Evolutionary conservation across 176 grass and related monocot genomes (phyloP), one percentile per base, ranked within the genome.

Genomic region (Triticum timopheevii): DNA sequence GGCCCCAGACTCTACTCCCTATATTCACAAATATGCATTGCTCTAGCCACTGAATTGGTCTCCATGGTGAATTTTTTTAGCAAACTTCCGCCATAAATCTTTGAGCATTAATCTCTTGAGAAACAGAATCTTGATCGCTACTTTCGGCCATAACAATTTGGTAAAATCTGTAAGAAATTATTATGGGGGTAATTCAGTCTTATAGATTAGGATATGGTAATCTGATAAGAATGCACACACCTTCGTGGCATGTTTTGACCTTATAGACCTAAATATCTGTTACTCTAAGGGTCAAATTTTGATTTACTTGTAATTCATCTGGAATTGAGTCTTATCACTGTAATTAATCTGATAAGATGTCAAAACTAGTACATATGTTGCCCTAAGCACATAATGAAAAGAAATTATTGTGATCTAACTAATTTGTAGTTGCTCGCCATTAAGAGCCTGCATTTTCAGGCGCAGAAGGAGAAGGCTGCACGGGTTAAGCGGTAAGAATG

Each of bases 381-480:
- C 64, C 40, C 40, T 78, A 69, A 25, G 13, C 34, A 20, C 71
- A 42, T 65, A 23, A 33, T 74, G 31, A 13, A 4, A 4, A 45
- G 40, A 47, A 19, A 74, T 76, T 22, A 23, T 12, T 67, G 22
- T 76, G 42, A 27, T 86, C 40, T 1, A 30, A 31, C 42, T 78
- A 10, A 10, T 59, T 56, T 19, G 4, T 78, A 68, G 22, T 87
- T 69, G 52, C 79, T 56, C 54, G 8, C 64, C 30, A 61, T 65
- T 82, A 80, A 80, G 25, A 33, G 17, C 23, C 28, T 82, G 62
- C 47, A 83, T 85, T 68, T 85, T 75, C 79, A 92, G 90, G 28
- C 31, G 34, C 61, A 95, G 54, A 88, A 90, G 90, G 77, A 95
- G 92, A 88, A 86, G 69, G 45, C 33, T 44, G 50, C 85, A 81